These are phyloP conservation scores for Auricularia sp. DNA, from an alignment of 768 basidiomycete species.

Conservation along the genomic window DNA sequence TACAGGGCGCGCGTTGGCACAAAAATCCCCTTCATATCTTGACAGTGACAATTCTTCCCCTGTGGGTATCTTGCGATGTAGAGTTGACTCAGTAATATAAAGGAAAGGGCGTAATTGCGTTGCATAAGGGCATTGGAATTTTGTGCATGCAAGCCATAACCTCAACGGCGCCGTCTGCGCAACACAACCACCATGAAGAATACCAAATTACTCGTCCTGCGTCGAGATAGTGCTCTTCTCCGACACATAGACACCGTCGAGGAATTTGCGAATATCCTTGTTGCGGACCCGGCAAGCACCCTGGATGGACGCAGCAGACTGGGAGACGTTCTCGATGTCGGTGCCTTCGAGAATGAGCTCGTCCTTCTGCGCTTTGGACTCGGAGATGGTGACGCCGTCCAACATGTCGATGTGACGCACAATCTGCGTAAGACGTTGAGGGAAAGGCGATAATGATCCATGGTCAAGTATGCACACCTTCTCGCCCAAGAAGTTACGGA, in stretches of 20 bases:
- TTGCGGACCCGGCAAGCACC: conserved; percentile 94
- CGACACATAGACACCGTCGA: conserved; percentile 86
- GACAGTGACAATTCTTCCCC: conserved; percentile 5
- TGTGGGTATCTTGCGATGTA: background rate
- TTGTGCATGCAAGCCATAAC: conserved; percentile 1
- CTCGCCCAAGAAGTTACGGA: conserved; percentile 92
- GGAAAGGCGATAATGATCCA: background rate
- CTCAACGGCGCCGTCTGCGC: background rate
- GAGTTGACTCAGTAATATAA: no score
- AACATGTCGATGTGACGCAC: conserved; percentile 91
- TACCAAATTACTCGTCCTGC: conserved; percentile 21
- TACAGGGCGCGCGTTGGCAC: conserved; percentile 78
- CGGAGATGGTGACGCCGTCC: conserved; percentile 69
- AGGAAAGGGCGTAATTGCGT: background rate
- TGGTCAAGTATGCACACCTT: conserved; percentile 45
- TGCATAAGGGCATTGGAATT: conserved; percentile 1
- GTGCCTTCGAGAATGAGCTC: conserved; percentile 91
- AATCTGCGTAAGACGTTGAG: conserved; percentile 41
- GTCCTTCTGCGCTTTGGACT: conserved; percentile 90
- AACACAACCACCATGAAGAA: background rate
- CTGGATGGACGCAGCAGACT: conserved; percentile 96
- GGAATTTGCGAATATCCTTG: conserved; percentile 99
- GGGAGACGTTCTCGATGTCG: conserved; percentile 94
- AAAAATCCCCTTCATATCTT: conserved; percentile 78
- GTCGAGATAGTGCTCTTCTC: conserved; percentile 54